Evolutionary conservation across 2,329 filamentous ascomycete species (phyloP).

Genomic region (Zymoseptoria crescenta): DNA sequence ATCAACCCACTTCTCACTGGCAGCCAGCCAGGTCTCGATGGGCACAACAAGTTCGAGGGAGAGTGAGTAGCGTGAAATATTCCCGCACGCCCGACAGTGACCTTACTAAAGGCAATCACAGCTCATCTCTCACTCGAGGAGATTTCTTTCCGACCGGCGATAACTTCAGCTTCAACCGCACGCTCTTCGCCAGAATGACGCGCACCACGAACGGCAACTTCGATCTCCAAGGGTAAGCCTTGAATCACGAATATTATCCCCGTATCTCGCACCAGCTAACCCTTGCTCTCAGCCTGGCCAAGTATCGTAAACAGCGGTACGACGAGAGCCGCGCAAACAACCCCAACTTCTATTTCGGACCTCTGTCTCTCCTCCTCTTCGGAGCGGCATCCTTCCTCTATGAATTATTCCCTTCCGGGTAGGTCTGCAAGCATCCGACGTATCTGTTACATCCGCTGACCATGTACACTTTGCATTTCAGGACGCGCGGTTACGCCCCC

Average conservation of each 20-base stretch:
- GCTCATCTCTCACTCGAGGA: constrained; percentile 34
- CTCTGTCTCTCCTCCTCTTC: constrained; percentile 33
- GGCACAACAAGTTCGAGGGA: constrained; percentile 40
- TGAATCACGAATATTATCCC: background rate
- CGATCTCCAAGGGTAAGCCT: constrained; percentile 24
- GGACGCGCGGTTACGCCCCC: no score
- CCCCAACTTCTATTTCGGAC: constrained; percentile 38
- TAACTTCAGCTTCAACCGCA: constrained; percentile 35
- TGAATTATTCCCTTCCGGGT: constrained; percentile 37
- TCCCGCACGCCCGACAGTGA: background rate
- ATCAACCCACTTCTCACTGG: constrained; percentile 28
- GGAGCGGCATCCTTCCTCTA: constrained; percentile 40
- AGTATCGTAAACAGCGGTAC: constrained; percentile 36
- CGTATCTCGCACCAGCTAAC: background rate
- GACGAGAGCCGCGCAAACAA: constrained; percentile 33
- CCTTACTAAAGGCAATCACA: background rate
- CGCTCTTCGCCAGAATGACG: constrained; percentile 35
- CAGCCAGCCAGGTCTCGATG: constrained; percentile 35
- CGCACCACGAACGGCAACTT: constrained; percentile 29
- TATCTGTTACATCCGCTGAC: no score
- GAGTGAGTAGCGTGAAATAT: constrained; percentile 11
- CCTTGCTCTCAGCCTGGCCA: constrained; percentile 23
- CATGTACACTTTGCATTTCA: constrained; percentile 12
- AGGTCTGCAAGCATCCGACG: no score
- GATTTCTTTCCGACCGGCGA: constrained; percentile 35